These are phyloP conservation scores for Fusarium palustre DNA, from an alignment of 2,329 filamentous ascomycete genomes.

Conservation along the genomic window DNA sequence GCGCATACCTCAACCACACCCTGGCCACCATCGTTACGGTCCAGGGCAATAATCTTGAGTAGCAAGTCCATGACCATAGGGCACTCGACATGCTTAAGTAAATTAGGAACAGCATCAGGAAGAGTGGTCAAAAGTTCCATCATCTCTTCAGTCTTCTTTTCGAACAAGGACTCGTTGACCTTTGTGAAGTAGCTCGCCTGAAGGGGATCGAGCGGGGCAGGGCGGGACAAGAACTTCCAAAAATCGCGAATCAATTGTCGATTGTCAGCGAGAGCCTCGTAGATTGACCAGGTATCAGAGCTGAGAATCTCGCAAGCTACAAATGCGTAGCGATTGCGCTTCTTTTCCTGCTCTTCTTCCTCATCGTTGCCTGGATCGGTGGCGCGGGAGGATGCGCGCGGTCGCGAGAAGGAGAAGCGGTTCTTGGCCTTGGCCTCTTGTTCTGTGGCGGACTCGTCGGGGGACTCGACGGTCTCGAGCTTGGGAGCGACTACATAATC, in stretches of 20 bases:
- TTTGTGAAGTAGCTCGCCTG: constrained; percentile 99
- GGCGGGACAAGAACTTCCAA: constrained; percentile 87
- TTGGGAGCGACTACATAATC: constrained; percentile 91
- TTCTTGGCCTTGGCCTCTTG: constrained; percentile 62
- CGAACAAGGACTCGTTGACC: constrained; percentile 96
- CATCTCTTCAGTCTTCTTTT: constrained; percentile 99
- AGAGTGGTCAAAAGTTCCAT: constrained; percentile 86
- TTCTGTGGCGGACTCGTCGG: constrained; percentile 64
- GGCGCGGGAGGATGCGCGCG: constrained; percentile 65
- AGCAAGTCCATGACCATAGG: constrained; percentile 98
- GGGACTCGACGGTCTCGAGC: constrained; percentile 66
- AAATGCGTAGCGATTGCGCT: constrained; percentile 92
- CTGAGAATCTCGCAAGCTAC: constrained; percentile 93
- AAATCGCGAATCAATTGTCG: constrained; percentile 82
- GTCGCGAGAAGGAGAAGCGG: constrained; percentile 62
- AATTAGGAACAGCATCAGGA: constrained; percentile 82
- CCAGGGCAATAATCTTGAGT: constrained; percentile 95
- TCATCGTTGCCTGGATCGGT: constrained; percentile 62
- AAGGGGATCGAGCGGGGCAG: constrained; percentile 88
- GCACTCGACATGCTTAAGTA: constrained; percentile 94
- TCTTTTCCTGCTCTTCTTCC: constrained; percentile 86
- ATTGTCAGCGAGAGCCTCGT: constrained; percentile 90
- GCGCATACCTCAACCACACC: constrained; percentile 87
- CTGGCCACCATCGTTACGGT: constrained; percentile 89
- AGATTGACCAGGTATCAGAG: constrained; percentile 96